Conservation (phyloP, 2,329 filamentous ascomycete species). For the Hymenoscyphus repandus region DNA sequence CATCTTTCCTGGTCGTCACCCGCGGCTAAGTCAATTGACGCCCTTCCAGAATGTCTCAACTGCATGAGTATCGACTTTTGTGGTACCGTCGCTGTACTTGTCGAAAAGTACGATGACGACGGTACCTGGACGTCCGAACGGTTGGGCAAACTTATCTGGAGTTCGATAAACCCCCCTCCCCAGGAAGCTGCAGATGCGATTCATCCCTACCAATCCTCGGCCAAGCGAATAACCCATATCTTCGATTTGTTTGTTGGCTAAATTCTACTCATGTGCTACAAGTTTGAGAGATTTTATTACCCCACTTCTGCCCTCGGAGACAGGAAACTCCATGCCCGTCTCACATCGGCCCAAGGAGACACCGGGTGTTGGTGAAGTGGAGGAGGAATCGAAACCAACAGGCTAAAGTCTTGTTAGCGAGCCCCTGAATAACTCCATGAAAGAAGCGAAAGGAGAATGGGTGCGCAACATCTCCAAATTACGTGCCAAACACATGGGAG, state of each 20-base stretch:
- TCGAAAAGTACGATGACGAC: background rate
- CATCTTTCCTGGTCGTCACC: background rate
- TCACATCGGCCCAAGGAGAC: too few relatives aligned
- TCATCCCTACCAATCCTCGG: background rate
- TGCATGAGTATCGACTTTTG: background rate
- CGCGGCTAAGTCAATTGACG: background rate
- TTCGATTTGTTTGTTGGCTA: background rate
- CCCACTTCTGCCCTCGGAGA: slow-evolving; percentile 3
- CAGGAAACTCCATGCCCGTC: background rate
- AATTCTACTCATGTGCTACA: background rate
- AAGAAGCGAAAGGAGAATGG: too few relatives aligned
- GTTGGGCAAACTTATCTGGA: too few relatives aligned
- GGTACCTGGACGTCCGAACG: background rate
- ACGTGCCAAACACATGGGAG: too few relatives aligned
- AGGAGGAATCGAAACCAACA: too few relatives aligned
- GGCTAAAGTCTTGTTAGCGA: too few relatives aligned
- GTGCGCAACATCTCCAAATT: too few relatives aligned
- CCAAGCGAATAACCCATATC: too few relatives aligned
- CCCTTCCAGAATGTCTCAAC: slow-evolving; percentile 1
- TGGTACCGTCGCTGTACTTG: background rate
- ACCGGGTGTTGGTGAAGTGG: too few relatives aligned
- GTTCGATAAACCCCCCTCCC: too few relatives aligned
- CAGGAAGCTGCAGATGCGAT: background rate
- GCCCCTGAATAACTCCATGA: too few relatives aligned
- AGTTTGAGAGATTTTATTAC: background rate